A percentile compares a stretch with the other conserved stretches of the same genome.
Conservation (phyloP, 768 basidiomycete genomes). For the Suillus subluteus region DNA sequence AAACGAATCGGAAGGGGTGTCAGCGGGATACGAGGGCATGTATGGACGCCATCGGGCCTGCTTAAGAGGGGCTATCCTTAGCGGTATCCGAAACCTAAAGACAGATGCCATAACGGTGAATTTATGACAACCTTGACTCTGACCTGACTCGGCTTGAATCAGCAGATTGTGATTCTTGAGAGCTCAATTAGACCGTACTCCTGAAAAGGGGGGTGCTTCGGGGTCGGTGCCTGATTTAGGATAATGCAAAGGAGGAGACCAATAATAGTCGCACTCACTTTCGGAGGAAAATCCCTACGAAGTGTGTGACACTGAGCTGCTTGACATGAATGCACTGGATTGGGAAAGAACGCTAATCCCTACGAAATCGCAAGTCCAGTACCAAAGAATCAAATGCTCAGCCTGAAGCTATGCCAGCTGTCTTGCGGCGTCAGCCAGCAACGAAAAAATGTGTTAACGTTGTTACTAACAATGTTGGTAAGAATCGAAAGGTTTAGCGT, state of each 20-base stretch:
- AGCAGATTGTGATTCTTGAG: slow-evolving; percentile 23
- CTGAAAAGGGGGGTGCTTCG: slow-evolving; percentile 23
- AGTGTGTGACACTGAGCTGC: slow-evolving; percentile 7
- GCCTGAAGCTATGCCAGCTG: slow-evolving; percentile 6
- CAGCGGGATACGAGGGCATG: slow-evolving; percentile 27
- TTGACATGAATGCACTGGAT: slow-evolving; percentile 6
- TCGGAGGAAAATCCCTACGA: slow-evolving; percentile 11
- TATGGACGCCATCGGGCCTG: slow-evolving; percentile 30
- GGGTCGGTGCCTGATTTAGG: slow-evolving; percentile 25
- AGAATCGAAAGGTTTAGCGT: slow-evolving; percentile 17
- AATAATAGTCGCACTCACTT: slow-evolving; percentile 23
- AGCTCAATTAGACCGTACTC: slow-evolving; percentile 17
- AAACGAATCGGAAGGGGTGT: slow-evolving; percentile 35
- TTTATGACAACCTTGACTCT: slow-evolving; percentile 30
- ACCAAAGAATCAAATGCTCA: too few relatives aligned
- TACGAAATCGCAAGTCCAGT: not conserved
- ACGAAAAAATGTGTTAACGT: slow-evolving; percentile 9
- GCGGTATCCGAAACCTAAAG: slow-evolving; percentile 36
- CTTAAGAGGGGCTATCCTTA: slow-evolving; percentile 45
- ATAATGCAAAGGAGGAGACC: slow-evolving; percentile 17
- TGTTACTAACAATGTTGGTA: not conserved
- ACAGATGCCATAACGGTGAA: slow-evolving; percentile 39
- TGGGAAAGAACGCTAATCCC: slow-evolving; percentile 14
- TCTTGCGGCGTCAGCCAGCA: slow-evolving; percentile 22
- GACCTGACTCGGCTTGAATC: slow-evolving; percentile 46